Conservation (phyloP, 2,329 filamentous ascomycete species). For the Pseudocercospora vitis region DNA sequence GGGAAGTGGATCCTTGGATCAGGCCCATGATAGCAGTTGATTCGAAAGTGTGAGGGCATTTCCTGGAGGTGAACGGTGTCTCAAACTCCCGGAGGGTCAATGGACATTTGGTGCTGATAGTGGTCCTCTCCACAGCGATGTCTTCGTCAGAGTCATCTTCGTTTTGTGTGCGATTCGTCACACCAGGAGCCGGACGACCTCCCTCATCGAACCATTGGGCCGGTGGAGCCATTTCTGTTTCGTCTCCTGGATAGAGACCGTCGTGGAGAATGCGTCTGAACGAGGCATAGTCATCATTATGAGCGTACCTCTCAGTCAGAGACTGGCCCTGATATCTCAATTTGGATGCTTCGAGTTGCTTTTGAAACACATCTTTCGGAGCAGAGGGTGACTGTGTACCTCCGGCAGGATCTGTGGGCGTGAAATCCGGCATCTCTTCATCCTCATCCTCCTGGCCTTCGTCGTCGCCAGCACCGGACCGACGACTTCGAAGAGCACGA, state of each 20-base stretch:
- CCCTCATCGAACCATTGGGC: conserved; percentile 60
- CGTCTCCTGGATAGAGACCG: conserved; percentile 55
- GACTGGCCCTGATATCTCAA: conserved; percentile 45
- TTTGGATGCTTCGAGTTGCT: conserved; percentile 43
- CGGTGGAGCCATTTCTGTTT: conserved; percentile 55
- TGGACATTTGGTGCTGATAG: conserved; percentile 67
- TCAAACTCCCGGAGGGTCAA: conserved; percentile 64
- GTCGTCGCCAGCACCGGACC: conserved; percentile 25
- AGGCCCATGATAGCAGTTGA: conserved; percentile 62
- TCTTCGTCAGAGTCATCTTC: conserved; percentile 63
- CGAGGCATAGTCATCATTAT: conserved; percentile 59
- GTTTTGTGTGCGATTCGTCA: conserved; percentile 38
- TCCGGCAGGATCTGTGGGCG: conserved; percentile 42
- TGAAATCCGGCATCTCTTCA: conserved; percentile 43
- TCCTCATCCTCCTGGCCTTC: conserved; percentile 39
- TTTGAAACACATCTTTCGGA: conserved; percentile 40
- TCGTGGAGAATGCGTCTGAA: conserved; percentile 65
- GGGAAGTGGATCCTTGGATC: conserved; percentile 35
- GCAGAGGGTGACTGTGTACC: conserved; percentile 39
- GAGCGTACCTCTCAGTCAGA: conserved; percentile 52
- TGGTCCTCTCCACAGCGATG: conserved; percentile 64
- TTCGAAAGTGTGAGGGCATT: conserved; percentile 74
- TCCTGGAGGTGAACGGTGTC: conserved; percentile 65
- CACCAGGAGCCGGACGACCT: conserved; percentile 45
- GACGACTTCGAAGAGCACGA: conserved; percentile 29